phyloP scores from a whole-genome alignment of 306 rosid species.

The Styphnolobium japonicum region DNA sequence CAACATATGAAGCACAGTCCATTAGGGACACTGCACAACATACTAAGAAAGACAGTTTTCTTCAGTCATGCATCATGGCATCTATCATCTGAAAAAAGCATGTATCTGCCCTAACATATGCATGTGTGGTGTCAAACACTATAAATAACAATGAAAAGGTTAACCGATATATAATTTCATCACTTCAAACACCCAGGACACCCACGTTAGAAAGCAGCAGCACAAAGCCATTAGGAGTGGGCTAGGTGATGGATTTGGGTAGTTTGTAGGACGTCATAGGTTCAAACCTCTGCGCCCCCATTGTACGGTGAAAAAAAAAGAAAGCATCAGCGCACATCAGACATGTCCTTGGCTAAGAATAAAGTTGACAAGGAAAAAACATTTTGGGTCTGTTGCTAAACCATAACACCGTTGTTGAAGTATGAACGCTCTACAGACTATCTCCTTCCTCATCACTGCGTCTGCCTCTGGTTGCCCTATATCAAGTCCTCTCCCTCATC shows the following conservation, averaged over 20 bases:
- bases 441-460: too few relatives aligned
- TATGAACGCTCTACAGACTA: not conserved
- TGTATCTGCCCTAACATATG: not conserved
- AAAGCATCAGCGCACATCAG: not conserved
- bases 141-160: not conserved
- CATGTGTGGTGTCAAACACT: not conserved
- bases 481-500: too few relatives aligned
- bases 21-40: not conserved
- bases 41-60: not conserved
- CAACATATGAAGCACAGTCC: not conserved
- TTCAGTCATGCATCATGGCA: not conserved
- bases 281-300: too few relatives aligned
- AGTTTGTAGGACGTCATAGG: too few relatives aligned
- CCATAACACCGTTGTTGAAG: not conserved
- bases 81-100: not conserved
- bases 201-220: constrained; percentile 2
- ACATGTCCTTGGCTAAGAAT: not conserved
- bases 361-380: not conserved
- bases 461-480: too few relatives aligned
- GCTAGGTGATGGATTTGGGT: too few relatives aligned
- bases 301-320: too few relatives aligned
- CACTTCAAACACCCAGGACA: too few relatives aligned
- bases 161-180: constrained; percentile 7
- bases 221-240: too few relatives aligned
- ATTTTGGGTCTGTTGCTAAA: not conserved